Evolutionary conservation across 345 rosid species (phyloP).

Genomic region (Bretschneidera sinensis): DNA sequence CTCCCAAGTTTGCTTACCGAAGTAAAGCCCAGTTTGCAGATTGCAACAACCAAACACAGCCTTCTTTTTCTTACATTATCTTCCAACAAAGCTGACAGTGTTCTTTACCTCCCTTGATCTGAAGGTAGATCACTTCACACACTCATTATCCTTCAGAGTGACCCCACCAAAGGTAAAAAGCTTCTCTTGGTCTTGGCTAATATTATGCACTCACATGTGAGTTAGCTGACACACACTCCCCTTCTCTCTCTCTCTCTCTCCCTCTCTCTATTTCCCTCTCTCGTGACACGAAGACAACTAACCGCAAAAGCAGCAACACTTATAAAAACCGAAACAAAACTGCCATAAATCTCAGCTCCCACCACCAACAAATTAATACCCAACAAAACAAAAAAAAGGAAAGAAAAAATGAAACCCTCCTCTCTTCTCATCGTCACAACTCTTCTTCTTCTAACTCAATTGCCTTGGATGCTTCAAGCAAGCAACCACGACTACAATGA

Average conservation of each 20-base stretch:
- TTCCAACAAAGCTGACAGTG: too few species aligned
- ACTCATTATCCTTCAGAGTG: too few species aligned
- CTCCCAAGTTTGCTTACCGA: too few species aligned
- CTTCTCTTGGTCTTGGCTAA: too few species aligned
- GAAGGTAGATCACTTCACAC: too few species aligned
- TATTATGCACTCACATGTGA: neutral
- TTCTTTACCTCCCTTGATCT: too few species aligned
- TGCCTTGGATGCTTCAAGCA: constrained; percentile 18
- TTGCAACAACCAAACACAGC: too few species aligned
- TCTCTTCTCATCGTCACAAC: neutral
- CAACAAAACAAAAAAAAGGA: neutral
- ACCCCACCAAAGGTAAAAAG: too few species aligned
- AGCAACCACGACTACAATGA: constrained; percentile 59
- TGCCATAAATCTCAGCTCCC: too few species aligned
- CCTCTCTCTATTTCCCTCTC: neutral
- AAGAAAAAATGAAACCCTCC: constrained; percentile 16
- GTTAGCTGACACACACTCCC: neutral
- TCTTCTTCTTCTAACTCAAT: neutral
- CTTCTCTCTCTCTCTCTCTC: neutral
- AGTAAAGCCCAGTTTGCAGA: too few species aligned
- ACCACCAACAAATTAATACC: neutral
- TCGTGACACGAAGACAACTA: neutral
- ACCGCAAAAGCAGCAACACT: neutral
- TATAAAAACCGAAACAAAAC: neutral
- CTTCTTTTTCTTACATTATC: too few species aligned